These are phyloP conservation scores for Microdochium paspali DNA, from an alignment of 2,329 filamentous ascomycete species.

Conservation along the genomic window DNA sequence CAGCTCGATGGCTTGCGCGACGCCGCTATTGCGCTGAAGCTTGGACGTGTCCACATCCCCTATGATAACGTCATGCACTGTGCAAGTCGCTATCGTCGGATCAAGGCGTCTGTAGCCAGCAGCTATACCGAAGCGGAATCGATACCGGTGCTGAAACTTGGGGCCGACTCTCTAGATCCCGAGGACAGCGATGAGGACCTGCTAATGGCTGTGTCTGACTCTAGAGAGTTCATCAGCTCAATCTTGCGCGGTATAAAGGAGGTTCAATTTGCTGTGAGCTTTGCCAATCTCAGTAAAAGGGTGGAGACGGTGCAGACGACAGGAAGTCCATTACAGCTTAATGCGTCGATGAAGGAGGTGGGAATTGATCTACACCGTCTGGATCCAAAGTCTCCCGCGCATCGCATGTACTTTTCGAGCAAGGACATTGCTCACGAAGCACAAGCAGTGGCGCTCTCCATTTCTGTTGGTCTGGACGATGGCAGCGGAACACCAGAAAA, in stretches of 20 bases:
- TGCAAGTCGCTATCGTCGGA: constrained; percentile 43
- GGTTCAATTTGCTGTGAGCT: constrained; percentile 89
- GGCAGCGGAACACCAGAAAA: constrained; percentile 79
- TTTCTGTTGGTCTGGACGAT: constrained; percentile 86
- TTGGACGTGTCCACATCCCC: constrained; percentile 82
- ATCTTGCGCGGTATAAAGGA: constrained; percentile 90
- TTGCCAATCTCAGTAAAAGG: constrained; percentile 76
- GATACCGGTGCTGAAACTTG: constrained; percentile 59
- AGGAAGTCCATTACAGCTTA: constrained; percentile 67
- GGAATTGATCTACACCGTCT: constrained; percentile 87
- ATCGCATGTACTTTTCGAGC: constrained; percentile 95
- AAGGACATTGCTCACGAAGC: constrained; percentile 94
- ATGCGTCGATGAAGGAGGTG: constrained; percentile 91
- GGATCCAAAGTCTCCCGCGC: constrained; percentile 84
- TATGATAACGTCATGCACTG: constrained; percentile 74
- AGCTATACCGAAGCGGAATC: constrained; percentile 28
- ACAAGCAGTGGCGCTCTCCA: constrained; percentile 80
- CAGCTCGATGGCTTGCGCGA: constrained; percentile 81
- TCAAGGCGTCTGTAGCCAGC: constrained; percentile 24
- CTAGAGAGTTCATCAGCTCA: constrained; percentile 84
- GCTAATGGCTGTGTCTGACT: constrained; percentile 79
- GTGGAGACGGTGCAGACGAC: constrained; percentile 58
- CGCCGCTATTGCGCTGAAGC: constrained; percentile 80
- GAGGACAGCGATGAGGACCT: constrained; percentile 59
- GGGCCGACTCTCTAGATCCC: constrained; percentile 62